A percentile compares a stretch with the other conserved stretches of the same genome.
Evolutionary conservation across 352 stramenopile species (phyloP).

Genomic region (Lagenidium sp.): DNA sequence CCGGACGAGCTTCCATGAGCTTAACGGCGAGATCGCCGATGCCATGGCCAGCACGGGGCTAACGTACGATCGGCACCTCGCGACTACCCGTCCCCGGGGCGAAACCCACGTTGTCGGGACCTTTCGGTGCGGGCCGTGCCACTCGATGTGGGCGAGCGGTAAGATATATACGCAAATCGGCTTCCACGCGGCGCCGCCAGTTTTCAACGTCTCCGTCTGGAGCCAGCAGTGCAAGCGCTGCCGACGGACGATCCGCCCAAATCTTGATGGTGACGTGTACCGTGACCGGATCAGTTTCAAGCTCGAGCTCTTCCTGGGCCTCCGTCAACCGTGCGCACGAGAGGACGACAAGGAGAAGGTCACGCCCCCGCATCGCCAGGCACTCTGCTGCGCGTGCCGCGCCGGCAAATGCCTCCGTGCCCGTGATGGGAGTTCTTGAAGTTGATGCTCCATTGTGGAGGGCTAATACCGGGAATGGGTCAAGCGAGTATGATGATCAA

Average conservation of each 20-base stretch:
- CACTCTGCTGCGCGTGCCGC: slow-evolving; percentile 16
- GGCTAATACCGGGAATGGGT: too few species aligned
- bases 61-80: not conserved
- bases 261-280: slow-evolving; percentile 11
- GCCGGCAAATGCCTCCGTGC: slow-evolving; percentile 11
- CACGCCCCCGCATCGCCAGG: slow-evolving; percentile 10
- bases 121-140: not conserved
- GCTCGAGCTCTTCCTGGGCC: slow-evolving; percentile 10
- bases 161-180: slow-evolving; percentile 12
- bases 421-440: too few species aligned
- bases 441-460: too few species aligned
- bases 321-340: too few species aligned
- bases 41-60: not conserved
- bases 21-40: not conserved
- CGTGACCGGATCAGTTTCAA: slow-evolving; percentile 16
- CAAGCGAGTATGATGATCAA: too few species aligned
- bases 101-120: not conserved
- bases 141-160: slow-evolving; percentile 7
- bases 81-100: not conserved
- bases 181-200: not conserved
- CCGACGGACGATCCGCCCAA: slow-evolving; percentile 3
- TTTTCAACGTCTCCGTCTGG: slow-evolving; percentile 18
- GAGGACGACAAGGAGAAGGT: slow-evolving; percentile 7
- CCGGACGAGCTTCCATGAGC: not conserved
- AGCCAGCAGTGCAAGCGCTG: slow-evolving; percentile 14